Percentiles rank a stretch among this genome's conserved stretches.
These are phyloP conservation scores for Amanita pallidorosea DNA, from an alignment of 768 basidiomycete species.

Conservation along the genomic window DNA sequence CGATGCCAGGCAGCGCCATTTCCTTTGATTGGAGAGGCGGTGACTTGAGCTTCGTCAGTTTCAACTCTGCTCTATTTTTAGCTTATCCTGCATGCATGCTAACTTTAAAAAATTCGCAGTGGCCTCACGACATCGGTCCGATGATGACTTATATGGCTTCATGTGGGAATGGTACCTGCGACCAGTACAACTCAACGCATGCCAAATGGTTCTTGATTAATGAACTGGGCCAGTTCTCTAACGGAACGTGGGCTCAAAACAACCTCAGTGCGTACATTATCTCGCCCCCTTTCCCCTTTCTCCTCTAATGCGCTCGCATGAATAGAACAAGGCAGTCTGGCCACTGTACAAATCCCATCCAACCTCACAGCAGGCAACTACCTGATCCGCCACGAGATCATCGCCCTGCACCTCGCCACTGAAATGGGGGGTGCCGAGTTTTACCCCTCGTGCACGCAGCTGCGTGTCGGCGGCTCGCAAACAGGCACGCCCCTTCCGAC, in stretches of 20 bases:
- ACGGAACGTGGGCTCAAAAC: slow-evolving; percentile 10
- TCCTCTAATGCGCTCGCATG: not conserved
- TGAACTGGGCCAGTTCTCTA: slow-evolving; percentile 22
- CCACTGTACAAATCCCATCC: slow-evolving; percentile 32
- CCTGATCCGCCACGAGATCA: slow-evolving; percentile 70
- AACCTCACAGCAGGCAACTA: slow-evolving; percentile 60
- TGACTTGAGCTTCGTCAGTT: slow-evolving; percentile 5
- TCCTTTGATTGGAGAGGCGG: slow-evolving; percentile 34
- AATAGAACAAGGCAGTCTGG: slow-evolving; percentile 29
- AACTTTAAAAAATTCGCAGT: slow-evolving; percentile 5
- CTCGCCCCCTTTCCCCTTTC: not conserved
- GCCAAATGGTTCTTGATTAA: slow-evolving; percentile 48
- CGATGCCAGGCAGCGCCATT: slow-evolving; percentile 33
- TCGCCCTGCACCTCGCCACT: slow-evolving; percentile 62
- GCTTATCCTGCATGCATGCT: not conserved
- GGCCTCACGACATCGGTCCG: slow-evolving; percentile 19
- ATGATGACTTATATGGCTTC: slow-evolving; percentile 26
- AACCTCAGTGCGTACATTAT: not conserved
- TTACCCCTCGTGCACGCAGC: slow-evolving; percentile 62
- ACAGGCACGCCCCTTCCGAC: slow-evolving; percentile 31
- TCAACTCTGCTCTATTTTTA: slow-evolving; percentile 9
- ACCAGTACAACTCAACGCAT: slow-evolving; percentile 27
- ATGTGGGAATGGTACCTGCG: slow-evolving; percentile 33
- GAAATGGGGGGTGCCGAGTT: slow-evolving; percentile 60
- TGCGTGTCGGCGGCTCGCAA: slow-evolving; percentile 43